Evolutionary conservation across 2,329 filamentous ascomycete genomes (phyloP), one percentile per base, ranked within the genome.

Genomic region (Talaromyces albobiverticillius): DNA sequence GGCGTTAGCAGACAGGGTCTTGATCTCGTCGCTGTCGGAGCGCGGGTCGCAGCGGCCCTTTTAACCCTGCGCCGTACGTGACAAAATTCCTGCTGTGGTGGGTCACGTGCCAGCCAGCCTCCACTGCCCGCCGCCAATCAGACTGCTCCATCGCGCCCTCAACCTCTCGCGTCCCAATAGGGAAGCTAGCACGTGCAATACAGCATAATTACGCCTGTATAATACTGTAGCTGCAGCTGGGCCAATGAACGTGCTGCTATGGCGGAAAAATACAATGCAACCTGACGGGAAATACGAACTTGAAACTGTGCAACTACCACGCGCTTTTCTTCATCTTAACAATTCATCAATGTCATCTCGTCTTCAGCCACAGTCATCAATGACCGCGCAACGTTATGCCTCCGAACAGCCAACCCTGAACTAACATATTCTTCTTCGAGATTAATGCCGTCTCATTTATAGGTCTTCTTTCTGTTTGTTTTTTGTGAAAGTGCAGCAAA

Each of bases 1-100:
- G 45, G 38, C 14, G 18, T 2, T 29, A 56, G 40, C 46, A 40
- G 32, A 20, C 29, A 45, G 20, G 46, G 40, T 32, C 31, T 53
- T 31, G 26, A n/a, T 45, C 25, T 43, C 41, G 51, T 26, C 34
- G 31, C 32, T 46, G 29, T 14, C 23, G 48, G 48, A 55, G 48
- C 55, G 51, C 53, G 57, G 53, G 64, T 60, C 57, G 60, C 56
- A 54, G 62, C 61, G 41, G 53, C 68, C 68, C 66, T 71, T 69
- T 71, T 71, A 71, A 71, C 64, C 64, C 63, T 65, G 63, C 60
- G 60, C 59, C 36, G 53, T 25, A 26, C 23, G 42, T 40, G 36
- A 36, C 54, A 25, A 54, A 36, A 47, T 47, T 25, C 46, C 34
- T 43, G 38, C 60, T 46, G 26, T 23, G 18, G 10, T 25, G 31